phyloP scores from a whole-genome alignment of 2,329 filamentous ascomycete genomes.

The Erysiphe pulchra region DNA sequence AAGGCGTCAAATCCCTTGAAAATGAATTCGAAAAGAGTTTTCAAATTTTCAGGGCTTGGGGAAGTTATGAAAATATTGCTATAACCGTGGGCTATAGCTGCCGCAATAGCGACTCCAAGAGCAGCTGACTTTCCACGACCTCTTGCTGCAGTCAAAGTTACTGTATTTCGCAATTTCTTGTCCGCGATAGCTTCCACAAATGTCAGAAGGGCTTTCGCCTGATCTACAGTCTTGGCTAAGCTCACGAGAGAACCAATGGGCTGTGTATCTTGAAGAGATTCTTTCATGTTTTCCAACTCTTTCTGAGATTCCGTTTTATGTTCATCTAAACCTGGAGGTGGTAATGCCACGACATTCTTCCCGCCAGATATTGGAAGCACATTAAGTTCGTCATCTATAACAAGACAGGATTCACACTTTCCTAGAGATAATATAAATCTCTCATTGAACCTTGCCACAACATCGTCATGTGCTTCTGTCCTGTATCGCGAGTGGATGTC shows the following conservation, averaged over 20 bases:
- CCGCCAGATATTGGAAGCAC: constrained; percentile 91
- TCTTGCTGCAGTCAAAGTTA: constrained; percentile 77
- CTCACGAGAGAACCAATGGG: constrained; percentile 65
- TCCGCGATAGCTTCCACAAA: constrained; percentile 93
- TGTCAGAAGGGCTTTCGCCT: constrained; percentile 86
- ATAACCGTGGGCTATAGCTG: constrained; percentile 85
- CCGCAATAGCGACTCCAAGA: constrained; percentile 77
- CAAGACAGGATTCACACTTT: constrained; percentile 81
- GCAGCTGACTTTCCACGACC: constrained; percentile 94
- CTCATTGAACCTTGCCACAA: constrained; percentile 91
- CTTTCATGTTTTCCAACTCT: constrained; percentile 71
- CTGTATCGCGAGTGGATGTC: constrained; percentile 91
- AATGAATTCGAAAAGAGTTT: constrained; percentile 92
- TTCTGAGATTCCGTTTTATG: constrained; percentile 43
- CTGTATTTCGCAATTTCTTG: constrained; percentile 83
- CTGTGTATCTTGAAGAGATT: constrained; percentile 60
- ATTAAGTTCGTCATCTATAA: constrained; percentile 94
- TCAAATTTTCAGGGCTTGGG: constrained; percentile 90
- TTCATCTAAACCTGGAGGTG: constrained; percentile 48
- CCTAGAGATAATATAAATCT: constrained; percentile 86
- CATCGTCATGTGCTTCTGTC: constrained; percentile 86
- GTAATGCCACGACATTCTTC: constrained; percentile 63
- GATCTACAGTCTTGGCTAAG: constrained; percentile 74
- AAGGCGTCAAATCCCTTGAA: constrained; percentile 96
- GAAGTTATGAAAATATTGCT: constrained; percentile 99